Evolutionary conservation across 768 basidiomycete genomes (phyloP), one percentile per base, ranked within the genome.

Genomic region (Boletus rubescentipes): DNA sequence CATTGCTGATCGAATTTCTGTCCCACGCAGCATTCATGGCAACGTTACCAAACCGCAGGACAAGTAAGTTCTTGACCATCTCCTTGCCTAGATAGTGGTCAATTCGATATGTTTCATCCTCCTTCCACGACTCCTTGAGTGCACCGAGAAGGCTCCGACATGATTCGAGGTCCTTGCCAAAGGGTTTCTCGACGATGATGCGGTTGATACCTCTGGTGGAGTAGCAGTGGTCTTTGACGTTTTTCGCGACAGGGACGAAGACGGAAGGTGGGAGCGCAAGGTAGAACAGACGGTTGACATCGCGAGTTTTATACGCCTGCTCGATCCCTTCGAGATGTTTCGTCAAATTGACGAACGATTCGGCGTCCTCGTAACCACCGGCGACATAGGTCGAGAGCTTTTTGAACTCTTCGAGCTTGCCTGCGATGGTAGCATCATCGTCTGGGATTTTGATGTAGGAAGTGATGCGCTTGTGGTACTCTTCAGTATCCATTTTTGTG

Each of bases 11-110:
- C 55, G 85, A 92, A 72, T 95, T 93, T 73, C 92, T 96, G 77
- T 98, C 95, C 92, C 95, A 97, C 36, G 84, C 82, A 29, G 91
- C 85, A 59, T 84, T 85, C 77, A 97, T 73, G 23, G 94, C 90
- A 60, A 94, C 75, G 73, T 99, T 99, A 58, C 93, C 96, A 65
- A 99, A 99, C 32, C 96, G 87, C 48, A 98, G 77, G 29, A 98
- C 92, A 58, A 98, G 88, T 51, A 99, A 71, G 73, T 98, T 99
- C 81, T 99, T 99, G 68, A 98, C 92, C 96, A 99, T 98, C 81
- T 99, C 96, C 78, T 99, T 99, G 53, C 96, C 96, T 49, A 99
- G 87, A 72, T 99, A 99, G 70, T 99, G 96, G 73, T 99, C 96
- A 69, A 99, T 98, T 49, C 96, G 90, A 85, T 91, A 99, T 10